These are phyloP conservation scores for Ophiocordyceps unilateralis DNA, from an alignment of 2,329 filamentous ascomycete genomes.

Conservation along the genomic window DNA sequence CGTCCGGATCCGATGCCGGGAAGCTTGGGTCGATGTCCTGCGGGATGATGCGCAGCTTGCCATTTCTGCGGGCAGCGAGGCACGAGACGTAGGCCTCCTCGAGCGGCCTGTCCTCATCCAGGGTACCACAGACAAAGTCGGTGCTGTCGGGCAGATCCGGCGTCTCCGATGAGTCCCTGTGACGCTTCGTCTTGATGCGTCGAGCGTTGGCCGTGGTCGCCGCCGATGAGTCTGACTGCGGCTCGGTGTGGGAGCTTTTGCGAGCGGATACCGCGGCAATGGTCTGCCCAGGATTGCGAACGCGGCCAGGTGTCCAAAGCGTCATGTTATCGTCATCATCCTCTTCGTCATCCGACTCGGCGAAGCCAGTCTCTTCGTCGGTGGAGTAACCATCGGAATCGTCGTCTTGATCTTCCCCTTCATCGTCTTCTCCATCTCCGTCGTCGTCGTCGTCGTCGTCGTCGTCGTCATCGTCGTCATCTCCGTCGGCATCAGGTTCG, in stretches of 20 bases:
- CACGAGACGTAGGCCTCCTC: slow-evolving; percentile 85
- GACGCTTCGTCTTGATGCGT: slow-evolving; percentile 7
- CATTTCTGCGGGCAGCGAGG: slow-evolving; percentile 61
- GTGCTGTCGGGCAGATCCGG: slow-evolving; percentile 91
- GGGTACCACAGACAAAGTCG: slow-evolving; percentile 95
- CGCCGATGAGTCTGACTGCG: slow-evolving; percentile 44
- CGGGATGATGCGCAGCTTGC: slow-evolving; percentile 69
- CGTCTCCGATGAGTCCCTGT: slow-evolving; percentile 27
- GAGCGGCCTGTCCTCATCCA: slow-evolving; percentile 88
- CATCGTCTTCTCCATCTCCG: slow-evolving; percentile 31
- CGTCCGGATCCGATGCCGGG: slow-evolving; percentile 81
- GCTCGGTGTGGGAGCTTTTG: slow-evolving; percentile 23
- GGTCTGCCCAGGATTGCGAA: slow-evolving; percentile 17
- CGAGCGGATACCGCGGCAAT: slow-evolving; percentile 16
- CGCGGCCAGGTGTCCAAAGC: slow-evolving; percentile 34
- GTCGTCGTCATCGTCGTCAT: slow-evolving; percentile 30
- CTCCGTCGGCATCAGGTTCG: slow-evolving; percentile 29
- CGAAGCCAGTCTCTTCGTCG: slow-evolving; percentile 50
- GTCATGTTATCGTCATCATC: slow-evolving; percentile 47
- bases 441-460: slow-evolving; percentile 35
- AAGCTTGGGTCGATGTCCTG: slow-evolving; percentile 98
- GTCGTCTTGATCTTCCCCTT: slow-evolving; percentile 36
- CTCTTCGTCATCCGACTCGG: slow-evolving; percentile 50
- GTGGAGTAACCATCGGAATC: slow-evolving; percentile 59
- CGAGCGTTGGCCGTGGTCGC: slow-evolving; percentile 23